A percentile compares a stretch with the other conserved stretches of the same genome.
These are phyloP conservation scores for Rhizopus sp. DNA, from an alignment of 371 early-diverging fungal genomes.

Conservation along the genomic window DNA sequence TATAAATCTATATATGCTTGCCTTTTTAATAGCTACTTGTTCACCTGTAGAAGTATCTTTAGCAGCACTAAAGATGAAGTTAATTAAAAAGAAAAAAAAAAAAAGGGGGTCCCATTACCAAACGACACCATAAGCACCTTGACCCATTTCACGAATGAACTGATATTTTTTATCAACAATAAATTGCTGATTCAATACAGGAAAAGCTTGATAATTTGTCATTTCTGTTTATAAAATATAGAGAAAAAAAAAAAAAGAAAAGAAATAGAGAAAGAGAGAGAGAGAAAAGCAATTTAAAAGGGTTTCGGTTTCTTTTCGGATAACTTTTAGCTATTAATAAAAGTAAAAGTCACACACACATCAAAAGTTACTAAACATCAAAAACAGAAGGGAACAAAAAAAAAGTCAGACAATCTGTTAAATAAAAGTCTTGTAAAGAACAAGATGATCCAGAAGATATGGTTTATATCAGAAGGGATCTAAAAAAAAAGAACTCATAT, in stretches of 20 bases:
- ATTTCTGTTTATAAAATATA: constrained; percentile 18
- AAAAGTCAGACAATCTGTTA: constrained; percentile 14
- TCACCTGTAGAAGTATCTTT: constrained; percentile 77
- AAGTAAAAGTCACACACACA: no score
- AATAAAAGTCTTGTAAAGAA: neutral
- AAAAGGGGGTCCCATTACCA: constrained; percentile 64
- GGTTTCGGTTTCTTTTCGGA: no score
- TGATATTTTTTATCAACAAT: constrained; percentile 76
- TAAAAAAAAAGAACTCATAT: no score
- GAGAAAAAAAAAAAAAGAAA: neutral
- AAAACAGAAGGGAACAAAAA: neutral
- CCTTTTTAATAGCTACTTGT: constrained; percentile 93
- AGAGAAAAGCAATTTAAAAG: neutral
- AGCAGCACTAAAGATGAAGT: constrained; percentile 63
- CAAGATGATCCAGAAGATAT: no score
- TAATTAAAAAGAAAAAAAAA: constrained; percentile 6
- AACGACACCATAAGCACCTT: constrained; percentile 92
- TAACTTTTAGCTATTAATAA: no score
- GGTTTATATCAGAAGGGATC: no score
- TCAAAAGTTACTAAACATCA: no score
- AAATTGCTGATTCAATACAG: constrained; percentile 71
- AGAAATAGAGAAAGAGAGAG: neutral
- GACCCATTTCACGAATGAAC: constrained; percentile 86
- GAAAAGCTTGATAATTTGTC: constrained; percentile 60
- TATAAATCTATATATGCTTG: constrained; percentile 36